These are phyloP conservation scores for Xanthoparmelia taractica DNA, from an alignment of 495 filamentous ascomycete species.

Conservation along the genomic window DNA sequence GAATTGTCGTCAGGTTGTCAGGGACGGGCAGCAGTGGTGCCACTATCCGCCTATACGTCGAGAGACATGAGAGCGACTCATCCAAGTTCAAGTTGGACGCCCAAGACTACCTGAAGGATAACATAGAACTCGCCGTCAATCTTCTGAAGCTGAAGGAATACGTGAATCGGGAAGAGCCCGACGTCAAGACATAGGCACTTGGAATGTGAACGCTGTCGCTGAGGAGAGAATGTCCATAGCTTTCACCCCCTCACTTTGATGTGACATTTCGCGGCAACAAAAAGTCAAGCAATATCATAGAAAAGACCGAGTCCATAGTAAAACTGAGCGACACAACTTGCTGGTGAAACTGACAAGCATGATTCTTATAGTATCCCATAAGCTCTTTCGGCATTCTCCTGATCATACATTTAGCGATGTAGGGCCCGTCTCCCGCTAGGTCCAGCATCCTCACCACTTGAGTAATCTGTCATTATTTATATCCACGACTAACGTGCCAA, in stretches of 20 bases:
- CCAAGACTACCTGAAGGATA: conserved; percentile 89
- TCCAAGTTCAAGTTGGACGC: conserved; percentile 68
- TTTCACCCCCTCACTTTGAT: not conserved
- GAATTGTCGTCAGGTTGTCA: conserved; percentile 87
- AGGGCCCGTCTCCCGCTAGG: not conserved
- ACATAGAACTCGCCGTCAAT: conserved; percentile 72
- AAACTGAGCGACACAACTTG: not conserved
- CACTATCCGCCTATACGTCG: conserved; percentile 92
- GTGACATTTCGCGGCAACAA: not conserved
- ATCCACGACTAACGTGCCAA: too few relatives aligned
- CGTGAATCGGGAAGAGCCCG: conserved; percentile 81
- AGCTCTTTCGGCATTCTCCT: not conserved
- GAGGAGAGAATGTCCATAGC: not conserved
- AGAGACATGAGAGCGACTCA: conserved; percentile 76
- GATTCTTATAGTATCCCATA: not conserved
- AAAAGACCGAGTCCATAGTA: not conserved
- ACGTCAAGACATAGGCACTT: conserved; percentile 38
- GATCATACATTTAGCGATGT: not conserved
- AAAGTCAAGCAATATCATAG: too few relatives aligned
- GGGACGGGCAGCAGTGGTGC: conserved; percentile 92
- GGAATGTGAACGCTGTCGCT: not conserved
- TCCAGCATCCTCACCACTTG: not conserved
- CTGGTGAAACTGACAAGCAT: not conserved
- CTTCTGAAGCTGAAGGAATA: conserved; percentile 85
- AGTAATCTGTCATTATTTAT: not conserved